phyloP scores from a whole-genome alignment of 345 rosid species.

The Eucalyptus virginea region DNA sequence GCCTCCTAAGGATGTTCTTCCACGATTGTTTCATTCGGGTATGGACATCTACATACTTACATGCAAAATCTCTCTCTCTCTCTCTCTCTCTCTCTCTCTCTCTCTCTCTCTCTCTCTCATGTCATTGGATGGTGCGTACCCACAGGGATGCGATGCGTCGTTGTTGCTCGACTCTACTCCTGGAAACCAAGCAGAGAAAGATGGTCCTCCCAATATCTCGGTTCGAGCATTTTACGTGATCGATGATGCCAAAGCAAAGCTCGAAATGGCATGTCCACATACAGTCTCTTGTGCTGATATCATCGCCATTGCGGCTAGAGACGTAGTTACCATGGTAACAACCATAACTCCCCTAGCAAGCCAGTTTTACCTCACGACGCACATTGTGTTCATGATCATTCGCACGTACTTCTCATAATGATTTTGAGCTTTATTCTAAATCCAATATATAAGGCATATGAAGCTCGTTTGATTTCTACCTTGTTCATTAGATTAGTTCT shows the following conservation, averaged over 20 bases:
- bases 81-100: background rate
- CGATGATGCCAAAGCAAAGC: constrained; percentile 61
- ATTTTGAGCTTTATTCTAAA: background rate
- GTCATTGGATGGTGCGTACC: background rate
- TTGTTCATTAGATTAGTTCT: background rate
- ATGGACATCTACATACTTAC: background rate
- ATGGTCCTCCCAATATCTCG: constrained; percentile 70
- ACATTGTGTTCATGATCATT: background rate
- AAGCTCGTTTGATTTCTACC: background rate
- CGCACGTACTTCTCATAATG: background rate
- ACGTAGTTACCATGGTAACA: constrained; percentile 49
- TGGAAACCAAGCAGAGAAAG: constrained; percentile 74
- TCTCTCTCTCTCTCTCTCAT: too few species aligned
- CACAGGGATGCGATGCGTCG: constrained; percentile 83
- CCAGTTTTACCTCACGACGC: background rate
- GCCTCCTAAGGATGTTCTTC: constrained; percentile 79
- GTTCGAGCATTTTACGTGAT: constrained; percentile 70
- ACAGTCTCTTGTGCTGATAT: constrained; percentile 70
- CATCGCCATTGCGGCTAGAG: constrained; percentile 71
- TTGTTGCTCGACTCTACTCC: constrained; percentile 52
- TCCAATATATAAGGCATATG: background rate
- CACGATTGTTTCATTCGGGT: constrained; percentile 91
- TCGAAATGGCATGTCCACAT: constrained; percentile 56
- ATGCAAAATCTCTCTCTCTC: background rate
- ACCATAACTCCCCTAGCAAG: background rate